Evolutionary conservation across 176 grass and related monocot species (phyloP).

Genomic region (Aegilops umbellulata): DNA sequence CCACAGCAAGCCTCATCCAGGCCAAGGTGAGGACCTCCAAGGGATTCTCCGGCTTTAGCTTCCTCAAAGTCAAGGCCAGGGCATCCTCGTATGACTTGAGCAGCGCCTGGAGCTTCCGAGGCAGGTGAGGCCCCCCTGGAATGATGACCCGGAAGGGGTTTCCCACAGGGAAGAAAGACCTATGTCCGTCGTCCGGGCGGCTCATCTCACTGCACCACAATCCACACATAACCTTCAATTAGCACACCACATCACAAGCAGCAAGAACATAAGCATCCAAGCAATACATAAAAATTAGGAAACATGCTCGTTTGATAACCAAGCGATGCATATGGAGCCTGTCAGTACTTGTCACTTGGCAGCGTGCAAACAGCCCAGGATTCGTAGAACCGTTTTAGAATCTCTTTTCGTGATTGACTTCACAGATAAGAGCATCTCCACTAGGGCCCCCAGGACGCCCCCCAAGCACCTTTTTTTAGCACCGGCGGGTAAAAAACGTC

Average conservation of each 20-base stretch:
- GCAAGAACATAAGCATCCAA: not conserved
- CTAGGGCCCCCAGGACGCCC: too few relatives aligned
- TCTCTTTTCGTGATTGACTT: constrained; percentile 3
- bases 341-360: not conserved
- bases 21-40: constrained; percentile 56
- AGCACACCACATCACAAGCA: not conserved
- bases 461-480: too few relatives aligned
- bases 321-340: not conserved
- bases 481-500: too few relatives aligned
- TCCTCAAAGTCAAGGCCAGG: constrained; percentile 52
- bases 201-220: constrained; percentile 66
- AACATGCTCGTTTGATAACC: not conserved
- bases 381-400: not conserved
- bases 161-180: constrained; percentile 47
- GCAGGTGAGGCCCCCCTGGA: constrained; percentile 42
- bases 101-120: constrained; percentile 46
- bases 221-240: not conserved
- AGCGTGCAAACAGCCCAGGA: constrained; percentile 1
- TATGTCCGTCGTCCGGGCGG: constrained; percentile 40
- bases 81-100: constrained; percentile 55
- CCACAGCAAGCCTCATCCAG: constrained; percentile 66
- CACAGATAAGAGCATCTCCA: not conserved
- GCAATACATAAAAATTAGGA: not conserved
- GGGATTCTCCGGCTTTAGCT: constrained; percentile 47
- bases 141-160: constrained; percentile 59